Percentiles rank a stretch among this genome's conserved stretches.
These are phyloP conservation scores for Kodamaea kakaduensis DNA, from an alignment of 805 yeast genomes.

Conservation along the genomic window DNA sequence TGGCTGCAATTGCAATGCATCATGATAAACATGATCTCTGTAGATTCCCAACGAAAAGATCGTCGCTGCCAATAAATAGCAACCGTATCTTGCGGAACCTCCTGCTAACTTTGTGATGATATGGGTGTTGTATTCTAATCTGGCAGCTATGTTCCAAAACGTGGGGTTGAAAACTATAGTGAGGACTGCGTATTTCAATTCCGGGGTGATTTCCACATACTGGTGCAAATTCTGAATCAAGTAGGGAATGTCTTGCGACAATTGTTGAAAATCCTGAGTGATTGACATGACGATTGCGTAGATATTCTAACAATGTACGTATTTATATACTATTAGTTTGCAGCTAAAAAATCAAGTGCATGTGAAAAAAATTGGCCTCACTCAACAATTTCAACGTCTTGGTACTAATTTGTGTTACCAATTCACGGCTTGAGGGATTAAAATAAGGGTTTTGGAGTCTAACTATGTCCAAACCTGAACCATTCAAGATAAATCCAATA, in stretches of 20 bases:
- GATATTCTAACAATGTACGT: too few relatives aligned
- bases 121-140: conserved; percentile 77
- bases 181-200: conserved; percentile 43
- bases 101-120: conserved; percentile 70
- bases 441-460: too few relatives aligned
- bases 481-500: too few relatives aligned
- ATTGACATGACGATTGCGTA: conserved; percentile 5
- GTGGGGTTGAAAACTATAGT: conserved; percentile 88
- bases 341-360: conserved; percentile 1
- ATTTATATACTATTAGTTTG: background rate
- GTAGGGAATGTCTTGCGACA: conserved; percentile 17
- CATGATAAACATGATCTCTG: conserved; percentile 72
- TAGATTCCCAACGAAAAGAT: conserved; percentile 82
- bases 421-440: too few relatives aligned
- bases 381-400: conserved; percentile 1
- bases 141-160: conserved; percentile 92
- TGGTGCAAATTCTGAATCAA: conserved; percentile 16
- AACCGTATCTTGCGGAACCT: conserved; percentile 61
- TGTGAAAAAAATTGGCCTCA: background rate
- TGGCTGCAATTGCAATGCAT: conserved; percentile 70
- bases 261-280: conserved; percentile 8
- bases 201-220: conserved; percentile 21
- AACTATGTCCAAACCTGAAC: too few relatives aligned
- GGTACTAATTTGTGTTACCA: background rate
- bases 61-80: conserved; percentile 76